Percentiles rank a stretch among this genome's conserved stretches.
These are phyloP conservation scores for Excoecaria agallocha DNA, from an alignment of 345 rosid species.

Conservation along the genomic window DNA sequence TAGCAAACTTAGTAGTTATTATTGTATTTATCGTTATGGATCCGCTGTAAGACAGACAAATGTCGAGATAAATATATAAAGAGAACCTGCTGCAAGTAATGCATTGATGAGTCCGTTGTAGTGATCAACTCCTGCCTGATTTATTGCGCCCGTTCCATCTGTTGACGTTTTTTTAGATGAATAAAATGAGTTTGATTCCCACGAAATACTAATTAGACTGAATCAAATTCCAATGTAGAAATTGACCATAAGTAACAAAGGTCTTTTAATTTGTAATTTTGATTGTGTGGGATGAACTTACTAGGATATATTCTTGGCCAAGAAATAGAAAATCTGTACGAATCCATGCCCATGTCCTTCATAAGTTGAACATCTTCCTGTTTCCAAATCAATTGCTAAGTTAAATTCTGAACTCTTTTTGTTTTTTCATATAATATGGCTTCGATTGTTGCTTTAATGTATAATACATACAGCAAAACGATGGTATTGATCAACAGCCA, in stretches of 20 bases:
- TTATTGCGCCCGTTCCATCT: slow-evolving; percentile 83
- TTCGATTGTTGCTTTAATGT: neutral
- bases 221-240: too few species aligned
- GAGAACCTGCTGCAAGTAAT: slow-evolving; percentile 62
- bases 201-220: too few species aligned
- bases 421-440: too few species aligned
- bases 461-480: slow-evolving; percentile 52
- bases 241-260: too few species aligned
- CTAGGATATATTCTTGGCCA: slow-evolving; percentile 95
- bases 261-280: too few species aligned
- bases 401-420: neutral
- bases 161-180: too few species aligned
- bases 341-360: slow-evolving; percentile 96
- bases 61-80: too few species aligned
- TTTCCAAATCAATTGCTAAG: slow-evolving; percentile 13
- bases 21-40: too few species aligned
- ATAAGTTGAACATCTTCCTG: slow-evolving; percentile 88
- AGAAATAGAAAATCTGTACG: slow-evolving; percentile 83
- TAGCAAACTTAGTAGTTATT: too few species aligned
- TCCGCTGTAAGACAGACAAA: too few species aligned
- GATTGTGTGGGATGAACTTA: slow-evolving; percentile 23
- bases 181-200: too few species aligned
- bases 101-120: slow-evolving; percentile 81
- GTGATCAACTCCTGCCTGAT: slow-evolving; percentile 88
- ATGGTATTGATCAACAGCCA: slow-evolving; percentile 86